Percentiles rank a stretch among this genome's conserved stretches.
phyloP scores from a whole-genome alignment of 208 protist genomes.

The Leishmania martiniquensis region DNA sequence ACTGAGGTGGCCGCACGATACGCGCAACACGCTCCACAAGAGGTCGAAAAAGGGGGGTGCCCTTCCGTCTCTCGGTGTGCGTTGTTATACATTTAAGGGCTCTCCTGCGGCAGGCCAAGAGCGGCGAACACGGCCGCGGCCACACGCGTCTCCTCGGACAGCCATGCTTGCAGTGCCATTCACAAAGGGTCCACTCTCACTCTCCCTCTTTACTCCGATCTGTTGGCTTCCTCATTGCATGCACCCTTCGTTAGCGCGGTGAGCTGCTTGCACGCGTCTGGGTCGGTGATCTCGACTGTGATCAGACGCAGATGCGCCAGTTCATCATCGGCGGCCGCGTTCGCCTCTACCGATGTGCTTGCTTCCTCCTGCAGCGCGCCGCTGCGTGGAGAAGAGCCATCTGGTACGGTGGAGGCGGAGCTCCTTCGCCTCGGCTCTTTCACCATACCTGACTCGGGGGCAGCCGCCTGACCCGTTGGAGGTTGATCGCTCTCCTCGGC shows the following conservation, averaged over 20 bases:
- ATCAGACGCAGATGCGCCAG: constrained; percentile 23
- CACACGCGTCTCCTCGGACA: not conserved
- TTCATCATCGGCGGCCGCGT: not conserved
- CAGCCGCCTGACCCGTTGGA: not conserved
- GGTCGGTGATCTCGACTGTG: constrained; percentile 7
- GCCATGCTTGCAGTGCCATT: not conserved
- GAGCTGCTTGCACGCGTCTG: constrained; percentile 12
- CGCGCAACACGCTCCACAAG: not conserved
- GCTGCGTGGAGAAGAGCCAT: constrained; percentile 4
- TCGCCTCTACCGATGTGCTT: not conserved
- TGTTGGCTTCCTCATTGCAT: not conserved
- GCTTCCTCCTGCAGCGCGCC: not conserved
- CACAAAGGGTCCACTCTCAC: no score
- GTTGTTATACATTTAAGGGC: not conserved
- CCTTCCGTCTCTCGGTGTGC: no score
- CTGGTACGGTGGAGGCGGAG: constrained; percentile 18
- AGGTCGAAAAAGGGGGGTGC: not conserved
- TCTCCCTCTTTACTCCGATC: no score
- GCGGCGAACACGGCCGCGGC: not conserved
- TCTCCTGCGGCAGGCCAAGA: not conserved
- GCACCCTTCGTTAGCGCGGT: not conserved
- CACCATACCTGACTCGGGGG: not conserved
- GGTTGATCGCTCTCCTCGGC: not conserved
- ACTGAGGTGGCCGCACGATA: not conserved
- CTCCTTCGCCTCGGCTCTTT: not conserved